Percentiles rank a stretch among this genome's conserved stretches.
phyloP scores from a whole-genome alignment of 2,329 filamentous ascomycete genomes.

The Ophiognomonia clavigignenti-juglandacearum region DNA sequence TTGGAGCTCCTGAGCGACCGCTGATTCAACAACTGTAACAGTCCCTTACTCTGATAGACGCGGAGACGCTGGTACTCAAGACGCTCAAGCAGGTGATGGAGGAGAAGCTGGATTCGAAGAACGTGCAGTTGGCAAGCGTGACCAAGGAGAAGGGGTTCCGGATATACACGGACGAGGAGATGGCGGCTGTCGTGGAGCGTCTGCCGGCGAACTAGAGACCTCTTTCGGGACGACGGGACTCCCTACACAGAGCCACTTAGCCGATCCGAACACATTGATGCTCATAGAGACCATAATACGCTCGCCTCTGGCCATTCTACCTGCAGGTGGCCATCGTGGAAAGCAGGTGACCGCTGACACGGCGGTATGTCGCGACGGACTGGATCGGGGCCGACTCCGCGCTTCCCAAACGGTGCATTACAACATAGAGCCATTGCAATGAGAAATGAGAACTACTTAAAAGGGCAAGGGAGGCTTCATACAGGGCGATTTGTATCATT shows the following conservation, averaged over 20 bases:
- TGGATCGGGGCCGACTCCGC: background rate
- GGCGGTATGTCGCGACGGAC: too few relatives aligned
- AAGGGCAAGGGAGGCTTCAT: background rate
- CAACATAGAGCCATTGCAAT: slow-evolving; percentile 12
- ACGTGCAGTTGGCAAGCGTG: slow-evolving; percentile 95
- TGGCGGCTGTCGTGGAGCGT: slow-evolving; percentile 86
- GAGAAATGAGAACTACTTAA: slow-evolving; percentile 7
- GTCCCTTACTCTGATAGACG: slow-evolving; percentile 87
- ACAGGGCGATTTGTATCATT: slow-evolving; percentile 12
- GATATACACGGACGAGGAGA: slow-evolving; percentile 98
- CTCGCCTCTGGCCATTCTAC: too few relatives aligned
- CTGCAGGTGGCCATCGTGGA: too few relatives aligned
- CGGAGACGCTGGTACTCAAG: slow-evolving; percentile 93
- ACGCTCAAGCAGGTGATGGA: slow-evolving; percentile 99
- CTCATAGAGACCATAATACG: too few relatives aligned
- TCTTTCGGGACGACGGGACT: background rate
- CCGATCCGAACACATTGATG: background rate
- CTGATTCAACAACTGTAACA: slow-evolving; percentile 26
- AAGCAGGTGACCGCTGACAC: too few relatives aligned
- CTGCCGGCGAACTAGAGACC: slow-evolving; percentile 58
- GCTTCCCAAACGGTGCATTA: background rate
- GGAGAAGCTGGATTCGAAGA: slow-evolving; percentile 98
- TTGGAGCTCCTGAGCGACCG: background rate
- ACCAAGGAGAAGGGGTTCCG: slow-evolving; percentile 97
- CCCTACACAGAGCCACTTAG: background rate